phyloP scores from a whole-genome alignment of 129 eudicot genomes.

The Arctium lappa region DNA sequence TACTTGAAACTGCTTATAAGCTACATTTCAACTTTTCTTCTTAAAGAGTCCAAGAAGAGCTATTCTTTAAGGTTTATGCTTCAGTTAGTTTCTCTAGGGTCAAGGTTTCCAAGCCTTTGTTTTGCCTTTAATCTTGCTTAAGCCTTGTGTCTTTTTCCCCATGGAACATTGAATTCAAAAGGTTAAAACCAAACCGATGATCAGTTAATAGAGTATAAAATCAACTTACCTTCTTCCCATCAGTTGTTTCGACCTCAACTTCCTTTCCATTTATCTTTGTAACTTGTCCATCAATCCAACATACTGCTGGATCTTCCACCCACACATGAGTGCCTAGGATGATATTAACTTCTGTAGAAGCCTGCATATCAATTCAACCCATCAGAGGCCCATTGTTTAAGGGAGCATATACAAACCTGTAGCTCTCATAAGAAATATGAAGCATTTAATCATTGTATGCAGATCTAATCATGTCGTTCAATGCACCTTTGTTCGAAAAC shows the following conservation, averaged over 20 bases:
- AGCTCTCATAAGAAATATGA: constrained; percentile 1
- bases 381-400: constrained; percentile 24
- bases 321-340: constrained; percentile 83
- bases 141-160: not conserved
- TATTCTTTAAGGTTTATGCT: constrained; percentile 6
- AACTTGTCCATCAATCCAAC: constrained; percentile 93
- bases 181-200: not conserved
- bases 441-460: constrained; percentile 14
- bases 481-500: not conserved
- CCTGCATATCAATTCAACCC: constrained; percentile 53
- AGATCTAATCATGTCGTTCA: constrained; percentile 14
- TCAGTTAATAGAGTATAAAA: not conserved
- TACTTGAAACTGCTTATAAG: constrained; percentile 1
- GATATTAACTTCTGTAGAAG: constrained; percentile 66
- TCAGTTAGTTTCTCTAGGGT: not conserved
- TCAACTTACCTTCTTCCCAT: constrained; percentile 64
- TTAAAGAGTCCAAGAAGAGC: constrained; percentile 1
- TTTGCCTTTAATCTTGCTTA: not conserved
- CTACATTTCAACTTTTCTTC: not conserved
- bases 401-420: constrained; percentile 3
- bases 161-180: not conserved
- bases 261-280: constrained; percentile 67
- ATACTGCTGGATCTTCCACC: constrained; percentile 70
- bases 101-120: not conserved
- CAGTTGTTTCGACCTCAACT: constrained; percentile 57